Evolutionary conservation across 805 yeast genomes (phyloP), one percentile per base, ranked within the genome.

Genomic region (Metschnikowia proteae): DNA sequence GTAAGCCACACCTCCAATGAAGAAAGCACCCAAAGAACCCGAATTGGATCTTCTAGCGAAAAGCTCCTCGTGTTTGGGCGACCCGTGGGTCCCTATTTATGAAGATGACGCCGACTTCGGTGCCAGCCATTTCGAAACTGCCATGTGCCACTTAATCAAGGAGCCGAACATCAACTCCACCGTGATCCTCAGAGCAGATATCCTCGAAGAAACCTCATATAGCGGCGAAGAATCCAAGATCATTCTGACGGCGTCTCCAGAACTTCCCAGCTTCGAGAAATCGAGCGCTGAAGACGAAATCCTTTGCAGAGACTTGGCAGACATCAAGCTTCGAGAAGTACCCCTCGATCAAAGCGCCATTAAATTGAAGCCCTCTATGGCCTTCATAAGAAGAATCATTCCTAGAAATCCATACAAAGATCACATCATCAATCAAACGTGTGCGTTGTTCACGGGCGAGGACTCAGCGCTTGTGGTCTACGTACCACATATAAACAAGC

Each of bases 81-180:
- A 68, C 1, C 69, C 70, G 34, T 86, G 94, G 94, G 76, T 78
- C 17, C 81, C 86, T 0, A 62, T 84, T 0, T 84, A 78, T 58
- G 72, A 74, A 49, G 61, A 69, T 0, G 60, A 60, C 0, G 83
- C 76, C 2, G 79, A 72, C 3, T 84, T 83, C 56, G 68, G 68
- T 9, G 60, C 72, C 10, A 65, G 63, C 4, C 88, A 89, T 66
- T 89, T 83, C 60, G 83, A 81, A 48, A 68, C 70, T 3, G 96
- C 96, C 5, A 85, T 89, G 91, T 66, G 79, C 38, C 87, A 88
- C 64, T 74, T 89, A 51, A 86, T 89, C 46, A 75, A 78, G 50
- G 88, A 88, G 54, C 97, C 97, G 13, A 87, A 90, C 62, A 86
- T 89, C 67, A 92, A 91, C 67, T 91, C 97, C 8, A 86, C 97